phyloP scores from a whole-genome alignment of 1,284 basidiomycete genomes.

The Tilletiopsis washingtonensis region DNA sequence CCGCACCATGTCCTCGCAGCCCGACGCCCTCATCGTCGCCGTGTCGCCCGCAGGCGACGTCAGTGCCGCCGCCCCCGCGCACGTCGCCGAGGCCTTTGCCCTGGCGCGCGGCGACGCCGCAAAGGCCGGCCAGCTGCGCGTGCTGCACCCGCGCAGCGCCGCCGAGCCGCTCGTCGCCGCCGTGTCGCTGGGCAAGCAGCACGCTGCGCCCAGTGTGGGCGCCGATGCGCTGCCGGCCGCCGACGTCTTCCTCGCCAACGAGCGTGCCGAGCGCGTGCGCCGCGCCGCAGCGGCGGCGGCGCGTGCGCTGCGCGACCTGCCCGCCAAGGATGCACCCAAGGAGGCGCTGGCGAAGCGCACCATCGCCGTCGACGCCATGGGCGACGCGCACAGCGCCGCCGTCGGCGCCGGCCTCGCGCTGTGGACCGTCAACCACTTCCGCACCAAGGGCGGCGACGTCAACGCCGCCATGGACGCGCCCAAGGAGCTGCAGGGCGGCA shows the following conservation, averaged over 20 bases:
- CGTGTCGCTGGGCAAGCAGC: slow-evolving; percentile 34
- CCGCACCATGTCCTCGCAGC: no score
- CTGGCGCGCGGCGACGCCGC: no score
- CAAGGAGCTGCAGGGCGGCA: slow-evolving; percentile 32
- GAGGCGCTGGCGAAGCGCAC: slow-evolving; percentile 14
- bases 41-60: no score
- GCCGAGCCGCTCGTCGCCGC: slow-evolving; percentile 22
- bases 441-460: slow-evolving; percentile 38
- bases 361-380: slow-evolving; percentile 35
- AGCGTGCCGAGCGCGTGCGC: slow-evolving; percentile 37
- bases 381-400: slow-evolving; percentile 40
- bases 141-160: no score
- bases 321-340: slow-evolving; percentile 18
- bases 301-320: slow-evolving; percentile 37
- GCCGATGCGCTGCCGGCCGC: slow-evolving; percentile 32
- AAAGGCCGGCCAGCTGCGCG: no score
- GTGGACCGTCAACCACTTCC: slow-evolving; percentile 44
- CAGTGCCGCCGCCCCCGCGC: no score
- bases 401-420: slow-evolving; percentile 37
- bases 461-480: slow-evolving; percentile 24
- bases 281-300: slow-evolving; percentile 42
- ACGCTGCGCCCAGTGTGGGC: slow-evolving; percentile 32
- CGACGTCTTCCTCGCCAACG: slow-evolving; percentile 37
- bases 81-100: no score
- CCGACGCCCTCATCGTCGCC: no score